phyloP scores from a whole-genome alignment of 768 basidiomycete genomes.

The Gelatoporia subvermispora region DNA sequence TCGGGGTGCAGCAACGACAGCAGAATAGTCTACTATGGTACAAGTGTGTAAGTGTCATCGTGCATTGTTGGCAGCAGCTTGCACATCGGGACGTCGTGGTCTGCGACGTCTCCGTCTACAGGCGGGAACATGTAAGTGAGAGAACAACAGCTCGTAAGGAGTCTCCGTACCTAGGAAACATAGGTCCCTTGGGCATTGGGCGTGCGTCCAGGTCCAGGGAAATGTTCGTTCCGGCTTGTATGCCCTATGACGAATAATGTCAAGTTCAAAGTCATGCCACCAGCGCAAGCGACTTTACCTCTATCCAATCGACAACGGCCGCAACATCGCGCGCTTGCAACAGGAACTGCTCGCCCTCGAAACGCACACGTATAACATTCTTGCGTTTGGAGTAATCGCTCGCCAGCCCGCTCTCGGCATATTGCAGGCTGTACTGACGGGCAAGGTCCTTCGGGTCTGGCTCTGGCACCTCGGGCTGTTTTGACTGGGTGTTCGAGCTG shows the following conservation, averaged over 20 bases:
- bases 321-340: slow-evolving; percentile 81
- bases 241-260: slow-evolving; percentile 55
- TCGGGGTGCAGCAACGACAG: no score
- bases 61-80: no score
- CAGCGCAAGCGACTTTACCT: slow-evolving; percentile 45
- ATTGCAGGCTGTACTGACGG: slow-evolving; percentile 74
- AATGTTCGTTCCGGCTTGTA: slow-evolving; percentile 91
- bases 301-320: slow-evolving; percentile 92
- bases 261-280: not conserved
- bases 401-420: slow-evolving; percentile 91
- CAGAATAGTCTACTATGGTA: no score
- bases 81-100: not conserved
- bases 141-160: not conserved
- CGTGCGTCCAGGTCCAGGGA: slow-evolving; percentile 89
- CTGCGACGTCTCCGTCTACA: not conserved
- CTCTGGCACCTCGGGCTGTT: slow-evolving; percentile 6
- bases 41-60: no score
- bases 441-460: slow-evolving; percentile 53
- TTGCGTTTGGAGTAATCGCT: slow-evolving; percentile 92
- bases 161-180: slow-evolving; percentile 66
- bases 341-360: slow-evolving; percentile 96
- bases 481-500: not conserved
- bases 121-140: not conserved
- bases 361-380: slow-evolving; percentile 87
- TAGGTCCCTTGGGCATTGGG: slow-evolving; percentile 85